Conservation (phyloP, 352 stramenopile species). For the Pythium oligandrum region DNA sequence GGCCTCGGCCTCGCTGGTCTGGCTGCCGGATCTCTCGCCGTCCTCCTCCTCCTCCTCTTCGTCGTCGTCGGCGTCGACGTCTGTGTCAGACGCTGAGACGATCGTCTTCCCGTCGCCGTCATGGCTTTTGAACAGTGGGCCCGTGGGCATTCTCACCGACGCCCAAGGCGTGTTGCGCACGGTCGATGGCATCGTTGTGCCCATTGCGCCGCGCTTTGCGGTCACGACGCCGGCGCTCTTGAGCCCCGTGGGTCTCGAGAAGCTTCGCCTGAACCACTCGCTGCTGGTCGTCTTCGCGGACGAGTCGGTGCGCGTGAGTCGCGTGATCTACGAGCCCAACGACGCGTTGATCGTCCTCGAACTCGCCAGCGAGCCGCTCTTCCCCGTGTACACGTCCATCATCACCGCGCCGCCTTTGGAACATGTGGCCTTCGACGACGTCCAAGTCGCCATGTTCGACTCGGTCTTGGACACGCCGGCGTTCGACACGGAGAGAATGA, state of each 20-base stretch:
- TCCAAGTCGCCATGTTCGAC: slow-evolving; percentile 2
- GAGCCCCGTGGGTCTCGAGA: slow-evolving; percentile 1
- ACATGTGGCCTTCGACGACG: slow-evolving; percentile 11
- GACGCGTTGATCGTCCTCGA: slow-evolving; percentile 17
- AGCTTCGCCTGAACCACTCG: slow-evolving; percentile 1
- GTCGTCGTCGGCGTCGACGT: too few species aligned
- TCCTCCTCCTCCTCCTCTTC: too few species aligned
- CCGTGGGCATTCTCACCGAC: too few species aligned
- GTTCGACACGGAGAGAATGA: background rate
- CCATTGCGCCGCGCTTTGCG: slow-evolving; percentile 11
- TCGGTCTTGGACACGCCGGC: slow-evolving; percentile 6
- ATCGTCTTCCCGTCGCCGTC: too few species aligned
- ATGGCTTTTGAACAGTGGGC: too few species aligned
- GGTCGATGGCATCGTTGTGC: slow-evolving; percentile 18
- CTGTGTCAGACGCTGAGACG: too few species aligned
- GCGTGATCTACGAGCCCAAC: slow-evolving; percentile 14
- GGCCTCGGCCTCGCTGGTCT: too few species aligned
- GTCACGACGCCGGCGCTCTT: slow-evolving; percentile 11
- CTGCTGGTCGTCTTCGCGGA: slow-evolving; percentile 7
- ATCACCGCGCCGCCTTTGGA: slow-evolving; percentile 11
- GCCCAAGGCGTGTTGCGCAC: background rate
- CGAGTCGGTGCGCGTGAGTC: slow-evolving; percentile 1
- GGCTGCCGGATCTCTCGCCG: too few species aligned
- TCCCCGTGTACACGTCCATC: slow-evolving; percentile 1
- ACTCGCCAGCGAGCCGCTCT: slow-evolving; percentile 1